Evolutionary conservation across 2,329 filamentous ascomycete species (phyloP).

Genomic region (Lecanosticta acicola): DNA sequence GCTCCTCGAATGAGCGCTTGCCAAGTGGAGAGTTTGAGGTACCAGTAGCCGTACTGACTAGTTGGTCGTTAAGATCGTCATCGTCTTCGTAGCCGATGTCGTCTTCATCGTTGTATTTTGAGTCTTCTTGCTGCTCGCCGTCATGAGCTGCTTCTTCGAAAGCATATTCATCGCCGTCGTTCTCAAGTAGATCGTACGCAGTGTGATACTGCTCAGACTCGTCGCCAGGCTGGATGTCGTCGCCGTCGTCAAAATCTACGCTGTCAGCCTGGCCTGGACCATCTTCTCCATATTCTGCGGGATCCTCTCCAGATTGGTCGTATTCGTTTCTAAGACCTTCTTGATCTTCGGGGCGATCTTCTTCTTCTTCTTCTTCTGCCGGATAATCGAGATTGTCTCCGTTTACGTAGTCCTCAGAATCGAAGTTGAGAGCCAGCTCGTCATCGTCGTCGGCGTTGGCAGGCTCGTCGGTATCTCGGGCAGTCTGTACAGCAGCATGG

Average conservation of each 20-base stretch:
- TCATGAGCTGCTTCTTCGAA: conserved; percentile 9
- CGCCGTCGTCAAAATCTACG: conserved; percentile 8
- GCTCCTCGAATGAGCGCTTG: conserved; percentile 31
- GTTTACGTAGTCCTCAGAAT: conserved; percentile 13
- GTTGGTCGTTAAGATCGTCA: conserved; percentile 6
- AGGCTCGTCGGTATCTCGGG: background rate
- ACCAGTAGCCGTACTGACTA: conserved; percentile 1
- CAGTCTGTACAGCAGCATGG: background rate
- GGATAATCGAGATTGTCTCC: conserved; percentile 10
- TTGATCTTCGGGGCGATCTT: conserved; percentile 3
- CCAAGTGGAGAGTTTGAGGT: conserved; percentile 23
- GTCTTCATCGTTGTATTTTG: conserved; percentile 17
- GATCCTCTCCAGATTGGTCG: conserved; percentile 2
- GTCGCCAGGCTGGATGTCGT: conserved; percentile 9
- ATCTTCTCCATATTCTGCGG: conserved; percentile 6
- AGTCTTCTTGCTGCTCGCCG: conserved; percentile 3
- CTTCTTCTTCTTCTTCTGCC: conserved; percentile 6
- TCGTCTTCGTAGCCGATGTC: conserved; percentile 29
- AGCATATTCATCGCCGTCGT: conserved; percentile 17
- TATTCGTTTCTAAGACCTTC: conserved; percentile 6
- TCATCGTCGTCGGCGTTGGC: background rate
- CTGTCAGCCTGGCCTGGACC: conserved; percentile 10
- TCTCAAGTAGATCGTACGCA: conserved; percentile 18
- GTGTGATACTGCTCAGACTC: conserved; percentile 19
- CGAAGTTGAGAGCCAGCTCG: conserved; percentile 1